A percentile compares a stretch with the other conserved stretches of the same genome.
phyloP scores from a whole-genome alignment of 352 stramenopile species.

The Phytopythium helicoides region DNA sequence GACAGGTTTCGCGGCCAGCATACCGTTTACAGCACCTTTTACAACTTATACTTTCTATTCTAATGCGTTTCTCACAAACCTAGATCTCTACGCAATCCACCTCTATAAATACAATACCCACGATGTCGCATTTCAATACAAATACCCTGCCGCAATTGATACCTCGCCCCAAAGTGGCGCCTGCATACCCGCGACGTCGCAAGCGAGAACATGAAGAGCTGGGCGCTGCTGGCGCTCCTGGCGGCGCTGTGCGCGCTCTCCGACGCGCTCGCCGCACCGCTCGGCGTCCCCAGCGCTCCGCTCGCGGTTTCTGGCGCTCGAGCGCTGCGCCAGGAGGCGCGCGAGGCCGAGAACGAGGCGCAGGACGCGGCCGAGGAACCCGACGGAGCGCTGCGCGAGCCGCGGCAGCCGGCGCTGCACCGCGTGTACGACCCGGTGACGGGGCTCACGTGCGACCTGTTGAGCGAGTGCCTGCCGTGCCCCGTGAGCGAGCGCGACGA shows the following conservation, averaged over 20 bases:
- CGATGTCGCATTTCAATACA: too few relatives aligned
- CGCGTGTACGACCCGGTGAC: conserved; percentile 64
- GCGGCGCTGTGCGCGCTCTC: conserved; percentile 11
- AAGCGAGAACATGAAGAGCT: conserved; percentile 4
- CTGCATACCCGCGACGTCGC: too few relatives aligned
- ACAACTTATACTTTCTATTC: neutral
- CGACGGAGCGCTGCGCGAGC: conserved; percentile 18
- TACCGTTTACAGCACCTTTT: too few relatives aligned
- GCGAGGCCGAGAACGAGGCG: conserved; percentile 7
- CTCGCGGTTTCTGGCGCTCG: neutral
- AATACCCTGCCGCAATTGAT: too few relatives aligned
- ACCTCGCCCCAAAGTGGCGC: too few relatives aligned
- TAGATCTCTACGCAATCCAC: conserved; percentile 6
- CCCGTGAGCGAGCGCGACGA: conserved; percentile 61
- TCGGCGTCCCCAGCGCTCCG: too few relatives aligned
- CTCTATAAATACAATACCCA: neutral
- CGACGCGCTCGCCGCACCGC: neutral
- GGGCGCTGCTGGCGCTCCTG: conserved; percentile 9
- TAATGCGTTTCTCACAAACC: conserved; percentile 3
- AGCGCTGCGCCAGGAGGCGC: conserved; percentile 2
- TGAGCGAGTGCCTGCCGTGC: conserved; percentile 57
- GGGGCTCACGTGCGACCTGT: conserved; percentile 51
- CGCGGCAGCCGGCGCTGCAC: conserved; percentile 24
- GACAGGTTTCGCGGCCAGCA: too few relatives aligned
- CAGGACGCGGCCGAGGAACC: neutral